A percentile compares a stretch with the other conserved stretches of the same genome.
phyloP scores from a whole-genome alignment of 2,329 filamentous ascomycete species.

The Cytospora paraplurivora region DNA sequence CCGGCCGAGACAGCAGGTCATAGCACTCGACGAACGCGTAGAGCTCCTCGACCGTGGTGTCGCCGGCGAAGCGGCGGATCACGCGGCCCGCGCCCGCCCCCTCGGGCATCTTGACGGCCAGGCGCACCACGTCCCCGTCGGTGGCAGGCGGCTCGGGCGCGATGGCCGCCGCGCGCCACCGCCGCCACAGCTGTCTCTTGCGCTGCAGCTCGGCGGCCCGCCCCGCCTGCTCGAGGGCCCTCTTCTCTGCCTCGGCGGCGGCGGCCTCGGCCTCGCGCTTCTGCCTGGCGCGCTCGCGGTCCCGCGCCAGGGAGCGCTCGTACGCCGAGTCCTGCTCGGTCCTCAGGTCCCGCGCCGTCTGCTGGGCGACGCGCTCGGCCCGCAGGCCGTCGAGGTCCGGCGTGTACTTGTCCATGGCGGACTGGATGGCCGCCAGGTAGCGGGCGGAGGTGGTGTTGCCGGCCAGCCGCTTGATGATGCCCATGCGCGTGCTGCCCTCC shows the following conservation, averaged over 20 bases:
- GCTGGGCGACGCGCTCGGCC: conserved; percentile 76
- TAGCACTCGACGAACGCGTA: conserved; percentile 97
- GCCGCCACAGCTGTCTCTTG: conserved; percentile 68
- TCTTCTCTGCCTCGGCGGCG: conserved; percentile 66
- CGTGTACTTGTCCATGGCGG: conserved; percentile 74
- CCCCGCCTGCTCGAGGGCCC: conserved; percentile 61
- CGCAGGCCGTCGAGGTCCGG: conserved; percentile 73
- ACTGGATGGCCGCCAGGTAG: conserved; percentile 75
- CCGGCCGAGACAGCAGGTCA: conserved; percentile 57
- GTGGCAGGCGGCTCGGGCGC: conserved; percentile 65
- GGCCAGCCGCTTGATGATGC: conserved; percentile 76
- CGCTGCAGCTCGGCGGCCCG: conserved; percentile 55
- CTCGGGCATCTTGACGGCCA: conserved; percentile 66
- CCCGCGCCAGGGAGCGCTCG: conserved; percentile 84
- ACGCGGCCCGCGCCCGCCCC: conserved; percentile 68
- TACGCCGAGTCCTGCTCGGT: conserved; percentile 92
- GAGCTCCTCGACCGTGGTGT: conserved; percentile 79
- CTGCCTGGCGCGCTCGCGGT: conserved; percentile 79
- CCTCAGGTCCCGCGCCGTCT: conserved; percentile 78
- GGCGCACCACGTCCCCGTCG: conserved; percentile 71
- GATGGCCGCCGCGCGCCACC: conserved; percentile 74
- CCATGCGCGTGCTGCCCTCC: conserved; percentile 85
- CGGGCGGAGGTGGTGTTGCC: conserved; percentile 70
- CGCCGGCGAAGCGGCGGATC: conserved; percentile 70
- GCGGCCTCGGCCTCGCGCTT: conserved; percentile 74